Evolutionary conservation across 2,329 filamentous ascomycete genomes (phyloP).

Genomic region (Penicillium oxalicum): DNA sequence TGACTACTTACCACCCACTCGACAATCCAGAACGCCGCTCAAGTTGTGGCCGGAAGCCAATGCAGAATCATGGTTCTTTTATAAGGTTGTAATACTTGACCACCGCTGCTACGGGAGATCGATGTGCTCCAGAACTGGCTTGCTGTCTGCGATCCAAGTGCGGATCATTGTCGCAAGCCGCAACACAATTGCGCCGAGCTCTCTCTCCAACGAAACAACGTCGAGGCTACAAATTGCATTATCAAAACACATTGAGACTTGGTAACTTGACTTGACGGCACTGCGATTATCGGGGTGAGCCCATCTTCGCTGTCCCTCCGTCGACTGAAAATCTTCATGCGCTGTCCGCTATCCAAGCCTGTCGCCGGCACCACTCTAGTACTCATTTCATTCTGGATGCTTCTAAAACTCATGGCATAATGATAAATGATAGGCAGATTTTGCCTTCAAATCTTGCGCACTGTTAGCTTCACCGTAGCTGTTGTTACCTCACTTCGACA

Average conservation of each 20-base stretch:
- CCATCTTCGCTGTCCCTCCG: too few species aligned
- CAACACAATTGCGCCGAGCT: constrained; percentile 21
- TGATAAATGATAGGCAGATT: too few species aligned
- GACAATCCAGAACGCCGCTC: neutral
- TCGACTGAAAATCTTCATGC: too few species aligned
- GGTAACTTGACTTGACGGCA: too few species aligned
- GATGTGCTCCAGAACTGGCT: neutral
- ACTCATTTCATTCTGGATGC: too few species aligned
- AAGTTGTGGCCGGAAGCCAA: too few species aligned
- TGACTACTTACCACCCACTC: constrained; percentile 15
- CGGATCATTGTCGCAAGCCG: constrained; percentile 23
- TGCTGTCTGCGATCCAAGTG: constrained; percentile 16
- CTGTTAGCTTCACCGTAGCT: too few species aligned
- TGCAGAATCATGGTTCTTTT: too few species aligned
- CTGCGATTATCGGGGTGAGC: too few species aligned
- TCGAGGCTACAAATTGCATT: neutral
- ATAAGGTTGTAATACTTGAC: neutral
- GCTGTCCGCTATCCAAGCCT: neutral
- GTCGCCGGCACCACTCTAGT: constrained; percentile 1
- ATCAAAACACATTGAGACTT: neutral
- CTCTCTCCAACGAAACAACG: constrained; percentile 11
- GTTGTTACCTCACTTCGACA: too few species aligned
- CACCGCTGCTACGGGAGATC: neutral
- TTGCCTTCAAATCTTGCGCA: too few species aligned
- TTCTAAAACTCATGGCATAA: too few species aligned